A percentile compares a stretch with the other conserved stretches of the same genome.
Evolutionary conservation across 2,329 filamentous ascomycete species (phyloP).

Genomic region (Fusarium xylarioides): DNA sequence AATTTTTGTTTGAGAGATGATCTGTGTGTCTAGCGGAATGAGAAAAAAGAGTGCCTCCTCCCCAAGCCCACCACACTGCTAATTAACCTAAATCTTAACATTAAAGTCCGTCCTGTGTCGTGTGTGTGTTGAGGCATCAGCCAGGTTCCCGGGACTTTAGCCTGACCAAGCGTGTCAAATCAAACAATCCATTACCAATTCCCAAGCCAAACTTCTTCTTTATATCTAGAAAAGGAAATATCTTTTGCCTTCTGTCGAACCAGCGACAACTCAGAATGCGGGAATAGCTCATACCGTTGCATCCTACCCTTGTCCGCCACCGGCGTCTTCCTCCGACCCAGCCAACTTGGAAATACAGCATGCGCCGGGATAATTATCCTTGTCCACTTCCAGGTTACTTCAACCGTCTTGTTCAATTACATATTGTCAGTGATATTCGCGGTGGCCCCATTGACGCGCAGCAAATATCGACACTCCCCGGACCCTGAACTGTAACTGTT

Average conservation of each 20-base stretch:
- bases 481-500: constrained; percentile 22
- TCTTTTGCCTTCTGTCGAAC: constrained; percentile 27
- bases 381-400: neutral
- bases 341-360: constrained; percentile 15
- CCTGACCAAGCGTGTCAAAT: constrained; percentile 25
- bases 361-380: neutral
- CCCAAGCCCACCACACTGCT: neutral
- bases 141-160: constrained; percentile 3
- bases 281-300: constrained; percentile 31
- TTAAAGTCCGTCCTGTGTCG: constrained; percentile 1
- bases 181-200: constrained; percentile 37
- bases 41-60: constrained; percentile 3
- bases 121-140: constrained; percentile 4
- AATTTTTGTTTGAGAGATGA: neutral
- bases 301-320: constrained; percentile 22
- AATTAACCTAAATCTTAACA: constrained; percentile 17
- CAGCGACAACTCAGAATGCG: constrained; percentile 28
- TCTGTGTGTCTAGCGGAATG: neutral
- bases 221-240: constrained; percentile 26
- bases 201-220: constrained; percentile 19
- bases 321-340: constrained; percentile 22
- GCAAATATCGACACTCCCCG: constrained; percentile 30
- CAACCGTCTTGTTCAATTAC: neutral
- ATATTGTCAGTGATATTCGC: neutral
- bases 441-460: constrained; percentile 30